Evolutionary conservation across 1,284 basidiomycete species (phyloP), one percentile per base, ranked within the genome.

Genomic region (Pisolithus thermaeus): DNA sequence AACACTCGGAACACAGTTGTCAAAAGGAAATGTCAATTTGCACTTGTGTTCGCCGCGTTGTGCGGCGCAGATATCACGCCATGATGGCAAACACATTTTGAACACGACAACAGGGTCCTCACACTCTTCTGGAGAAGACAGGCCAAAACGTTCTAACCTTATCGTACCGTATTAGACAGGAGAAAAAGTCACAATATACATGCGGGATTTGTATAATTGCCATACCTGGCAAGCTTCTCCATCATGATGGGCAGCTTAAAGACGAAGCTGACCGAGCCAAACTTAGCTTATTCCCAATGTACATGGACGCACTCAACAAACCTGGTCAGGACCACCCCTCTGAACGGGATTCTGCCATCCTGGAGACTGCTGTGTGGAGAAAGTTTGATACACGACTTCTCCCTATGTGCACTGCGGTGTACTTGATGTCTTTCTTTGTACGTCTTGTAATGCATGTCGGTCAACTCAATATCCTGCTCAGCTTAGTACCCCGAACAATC

Each of bases 391-490:
- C 71, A 35, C 70, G 67, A 56, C 60, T 81, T 36, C 63, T 81
- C n/a, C 77, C 78, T 3, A 59, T 79, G 4, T 72, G 76, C 14
- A 67, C 73, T 14, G 70, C 78, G 51, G 77, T 78, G 53, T 78
- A 78, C 56, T 62, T 79, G 8, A 63, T 79, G 25, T 77, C 75
- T 32, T 79, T 76, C 61, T 51, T 79, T 61, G 79, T 80, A 47
- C 54, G 75, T 62, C 23, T 50, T 28, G 12, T 14, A 7, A 14
- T 35, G 32, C 11, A 18, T 37, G 22, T n/a, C n/a, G 11, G 25
- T 35, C 23, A 14, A 5, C 12, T 35, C 32, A 14, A 18, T 11
- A 11, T 11, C 11, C n/a, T 12, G 2, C 47, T 35, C 51, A 36
- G 47, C 28, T 18, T 18, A 32, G 22, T 22, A 25, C 9, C 1